These are phyloP conservation scores for Ustilago curta DNA, from an alignment of 1,284 basidiomycete genomes.

Conservation along the genomic window DNA sequence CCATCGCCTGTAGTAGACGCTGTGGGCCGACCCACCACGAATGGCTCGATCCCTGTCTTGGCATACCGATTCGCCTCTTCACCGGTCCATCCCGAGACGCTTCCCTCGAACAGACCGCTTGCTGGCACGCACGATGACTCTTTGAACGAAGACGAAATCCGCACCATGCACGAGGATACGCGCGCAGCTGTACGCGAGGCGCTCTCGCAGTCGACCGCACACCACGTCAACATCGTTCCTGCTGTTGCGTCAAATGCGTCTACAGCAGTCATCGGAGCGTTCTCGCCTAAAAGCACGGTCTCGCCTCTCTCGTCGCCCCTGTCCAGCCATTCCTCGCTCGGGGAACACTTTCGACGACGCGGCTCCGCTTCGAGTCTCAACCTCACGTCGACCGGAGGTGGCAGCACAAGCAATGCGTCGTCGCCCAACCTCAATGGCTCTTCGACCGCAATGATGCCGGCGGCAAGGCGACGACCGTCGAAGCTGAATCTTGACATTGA, in stretches of 20 bases:
- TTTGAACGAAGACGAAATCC: slow-evolving; percentile 43
- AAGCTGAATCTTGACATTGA: slow-evolving; percentile 30
- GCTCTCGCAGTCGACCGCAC: slow-evolving; percentile 35
- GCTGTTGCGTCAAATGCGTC: slow-evolving; percentile 3
- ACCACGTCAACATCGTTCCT: slow-evolving; percentile 19
- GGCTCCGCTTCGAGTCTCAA: slow-evolving; percentile 27
- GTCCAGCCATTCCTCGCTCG: slow-evolving; percentile 30
- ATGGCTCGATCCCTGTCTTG: slow-evolving; percentile 7
- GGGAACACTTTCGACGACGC: slow-evolving; percentile 22
- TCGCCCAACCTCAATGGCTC: slow-evolving; percentile 21
- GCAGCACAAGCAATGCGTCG: slow-evolving; percentile 15
- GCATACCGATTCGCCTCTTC: slow-evolving; percentile 27
- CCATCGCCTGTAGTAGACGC: not conserved
- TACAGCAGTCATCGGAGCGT: not conserved
- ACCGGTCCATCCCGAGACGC: slow-evolving; percentile 10
- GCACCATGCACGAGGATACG: slow-evolving; percentile 45
- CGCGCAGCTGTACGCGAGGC: slow-evolving; percentile 44
- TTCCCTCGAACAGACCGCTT: slow-evolving; percentile 6
- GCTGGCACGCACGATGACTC: slow-evolving; percentile 30
- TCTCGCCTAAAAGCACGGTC: slow-evolving; percentile 17
- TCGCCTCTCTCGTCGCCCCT: slow-evolving; percentile 29
- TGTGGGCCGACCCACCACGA: not conserved
- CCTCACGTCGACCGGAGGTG: slow-evolving; percentile 13
- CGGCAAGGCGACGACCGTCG: slow-evolving; percentile 20
- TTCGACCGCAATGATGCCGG: too few species aligned